These are phyloP conservation scores for Zoysia matrella DNA, from an alignment of 202 grass and related monocot genomes.

Conservation along the genomic window DNA sequence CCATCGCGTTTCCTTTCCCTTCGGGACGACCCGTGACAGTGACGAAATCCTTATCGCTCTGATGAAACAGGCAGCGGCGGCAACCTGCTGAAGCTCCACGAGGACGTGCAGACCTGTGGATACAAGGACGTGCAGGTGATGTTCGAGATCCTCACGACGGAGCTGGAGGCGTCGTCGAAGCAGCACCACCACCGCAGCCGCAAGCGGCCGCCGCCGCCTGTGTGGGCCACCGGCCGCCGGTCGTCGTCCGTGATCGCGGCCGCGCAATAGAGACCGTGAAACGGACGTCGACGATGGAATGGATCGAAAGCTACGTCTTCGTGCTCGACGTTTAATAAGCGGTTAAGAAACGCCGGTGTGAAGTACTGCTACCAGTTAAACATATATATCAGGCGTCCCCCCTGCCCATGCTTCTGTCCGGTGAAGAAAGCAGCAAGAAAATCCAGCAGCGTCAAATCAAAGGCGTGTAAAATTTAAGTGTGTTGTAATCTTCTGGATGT, in stretches of 20 bases:
- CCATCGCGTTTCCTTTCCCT: neutral
- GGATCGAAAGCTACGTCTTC: neutral
- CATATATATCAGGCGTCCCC: slow-evolving; percentile 23
- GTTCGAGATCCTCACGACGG: slow-evolving; percentile 89
- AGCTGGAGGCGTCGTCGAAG: slow-evolving; percentile 50
- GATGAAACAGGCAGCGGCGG: slow-evolving; percentile 67
- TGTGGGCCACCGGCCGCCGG: slow-evolving; percentile 41
- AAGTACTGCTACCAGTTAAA: neutral
- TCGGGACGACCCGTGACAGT: slow-evolving; percentile 39
- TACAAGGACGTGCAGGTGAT: slow-evolving; percentile 94
- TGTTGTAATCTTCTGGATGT: slow-evolving; percentile 25
- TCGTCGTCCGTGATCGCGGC: slow-evolving; percentile 52
- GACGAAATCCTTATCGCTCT: slow-evolving; percentile 50
- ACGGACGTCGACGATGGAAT: neutral
- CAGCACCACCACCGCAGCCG: slow-evolving; percentile 7
- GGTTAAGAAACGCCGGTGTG: slow-evolving; percentile 15
- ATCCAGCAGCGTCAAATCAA: slow-evolving; percentile 34
- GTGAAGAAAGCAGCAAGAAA: slow-evolving; percentile 13
- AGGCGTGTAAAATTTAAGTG: neutral
- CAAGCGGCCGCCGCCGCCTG: slow-evolving; percentile 37
- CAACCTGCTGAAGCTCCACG: slow-evolving; percentile 82
- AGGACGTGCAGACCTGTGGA: slow-evolving; percentile 89
- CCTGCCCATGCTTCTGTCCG: slow-evolving; percentile 36
- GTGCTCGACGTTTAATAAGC: slow-evolving; percentile 30
- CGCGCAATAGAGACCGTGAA: slow-evolving; percentile 49